phyloP scores from a whole-genome alignment of 2,329 filamentous ascomycete species.

The Pseudogymnoascus sp. region DNA sequence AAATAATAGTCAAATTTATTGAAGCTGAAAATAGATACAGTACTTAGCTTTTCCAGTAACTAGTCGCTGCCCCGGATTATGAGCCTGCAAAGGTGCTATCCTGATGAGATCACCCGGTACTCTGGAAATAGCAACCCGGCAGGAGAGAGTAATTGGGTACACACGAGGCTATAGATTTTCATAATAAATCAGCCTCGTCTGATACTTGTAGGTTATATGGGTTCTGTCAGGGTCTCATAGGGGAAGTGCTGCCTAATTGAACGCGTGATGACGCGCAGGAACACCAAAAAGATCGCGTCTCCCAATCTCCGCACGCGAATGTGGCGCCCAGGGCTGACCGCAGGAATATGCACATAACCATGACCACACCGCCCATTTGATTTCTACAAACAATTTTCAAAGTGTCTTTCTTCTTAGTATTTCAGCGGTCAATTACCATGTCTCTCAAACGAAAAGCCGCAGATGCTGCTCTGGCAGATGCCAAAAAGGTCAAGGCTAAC shows the following conservation, averaged over 20 bases:
- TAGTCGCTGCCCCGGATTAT: not conserved
- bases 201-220: not conserved
- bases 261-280: conserved; percentile 7
- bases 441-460: conserved; percentile 60
- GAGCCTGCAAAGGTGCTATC: not conserved
- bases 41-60: not conserved
- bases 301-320: not conserved
- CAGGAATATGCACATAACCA: not conserved
- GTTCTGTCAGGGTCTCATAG: not conserved
- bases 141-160: not conserved
- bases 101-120: not conserved
- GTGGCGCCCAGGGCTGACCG: not conserved
- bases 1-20: not conserved
- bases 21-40: not conserved
- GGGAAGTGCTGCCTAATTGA: not conserved
- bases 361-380: not conserved
- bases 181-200: not conserved
- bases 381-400: conserved; percentile 11
- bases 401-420: conserved; percentile 18
- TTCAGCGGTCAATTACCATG: conserved; percentile 20
- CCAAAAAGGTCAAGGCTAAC: conserved; percentile 67
- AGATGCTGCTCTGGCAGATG: conserved; percentile 37
- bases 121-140: not conserved
- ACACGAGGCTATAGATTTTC: not conserved
- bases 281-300: conserved; percentile 2